phyloP scores from a whole-genome alignment of 768 basidiomycete genomes.

The Kwoniella mangroviensis region DNA sequence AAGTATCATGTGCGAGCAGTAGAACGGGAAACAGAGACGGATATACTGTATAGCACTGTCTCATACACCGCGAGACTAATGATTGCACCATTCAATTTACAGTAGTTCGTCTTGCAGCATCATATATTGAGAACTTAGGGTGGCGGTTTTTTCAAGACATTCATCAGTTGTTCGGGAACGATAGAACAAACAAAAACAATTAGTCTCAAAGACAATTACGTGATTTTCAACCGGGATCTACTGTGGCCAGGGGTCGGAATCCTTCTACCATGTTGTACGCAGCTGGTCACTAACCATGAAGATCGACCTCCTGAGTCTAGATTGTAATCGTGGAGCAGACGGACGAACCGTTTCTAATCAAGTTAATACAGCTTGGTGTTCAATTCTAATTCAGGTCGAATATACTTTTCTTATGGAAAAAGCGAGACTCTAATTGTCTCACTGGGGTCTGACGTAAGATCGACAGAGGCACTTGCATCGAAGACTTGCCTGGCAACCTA shows the following conservation, averaged over 20 bases:
- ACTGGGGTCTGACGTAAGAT: slow-evolving; percentile 6
- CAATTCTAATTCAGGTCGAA: neutral
- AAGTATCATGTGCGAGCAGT: neutral
- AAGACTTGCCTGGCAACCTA: neutral
- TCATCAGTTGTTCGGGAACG: neutral
- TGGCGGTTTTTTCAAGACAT: neutral
- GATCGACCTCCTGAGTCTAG: too few relatives aligned
- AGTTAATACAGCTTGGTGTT: neutral
- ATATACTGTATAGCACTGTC: too few relatives aligned
- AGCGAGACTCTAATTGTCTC: slow-evolving; percentile 10
- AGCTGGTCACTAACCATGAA: neutral
- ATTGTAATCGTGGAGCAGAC: neutral
- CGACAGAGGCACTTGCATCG: slow-evolving; percentile 1
- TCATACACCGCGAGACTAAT: slow-evolving; percentile 5
- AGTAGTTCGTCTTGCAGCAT: neutral
- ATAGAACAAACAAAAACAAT: neutral
- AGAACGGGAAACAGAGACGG: neutral
- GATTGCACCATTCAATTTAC: neutral
- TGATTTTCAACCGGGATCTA: neutral
- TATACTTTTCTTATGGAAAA: neutral
- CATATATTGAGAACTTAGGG: neutral
- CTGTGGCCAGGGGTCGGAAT: neutral
- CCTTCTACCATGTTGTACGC: neutral
- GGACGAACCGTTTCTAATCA: neutral
- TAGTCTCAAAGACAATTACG: slow-evolving; percentile 9